Evolutionary conservation across 2,329 filamentous ascomycete species (phyloP), one percentile per base, ranked within the genome.

Genomic region (Aspergillus pseudoviridinutans): DNA sequence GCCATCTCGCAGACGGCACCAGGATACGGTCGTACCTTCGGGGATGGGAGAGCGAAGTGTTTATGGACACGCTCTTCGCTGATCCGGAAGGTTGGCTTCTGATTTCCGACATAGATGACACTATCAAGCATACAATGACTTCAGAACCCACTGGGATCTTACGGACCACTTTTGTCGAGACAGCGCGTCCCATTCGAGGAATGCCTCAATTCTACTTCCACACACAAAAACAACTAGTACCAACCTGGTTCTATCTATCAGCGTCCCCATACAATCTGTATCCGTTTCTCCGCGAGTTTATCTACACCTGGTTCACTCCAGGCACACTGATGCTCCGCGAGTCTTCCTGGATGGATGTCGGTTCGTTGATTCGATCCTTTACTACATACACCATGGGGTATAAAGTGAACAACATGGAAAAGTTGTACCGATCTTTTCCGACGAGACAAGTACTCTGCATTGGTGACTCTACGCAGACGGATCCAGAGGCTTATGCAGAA

Each of bases 251-350:
- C 79, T 97, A 97, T 74, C 83, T 97, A 50, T 95, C 91, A 0
- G 92, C 93, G 0, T 96, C 92, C 0, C 93, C 93, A 0, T 97
- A 97, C 79, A 96, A 95, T 66, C 83, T 97, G 9, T 97, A 97
- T 69, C 89, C 90, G 0, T 94, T 97, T 74, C 82, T 97, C 25
- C 87, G 83, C 56, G 73, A 81, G 0, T 97, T 97, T 75, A 81
- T 91, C 38, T 77, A 87, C 54, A 71, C 80, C 1, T 77, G 89
- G 73, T 97, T 87, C 69, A 90, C 89, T 0, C 82, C 82, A 2
- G 93, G 93, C 10, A 91, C 91, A 25, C 82, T 97, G 61, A 85
- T 97, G 38, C 82, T 97, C 6, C 87, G 93, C 42, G 91, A 97
- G 67, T 87, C 88, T 8, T 90, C 87, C 55, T 96, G 90, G 90